A percentile compares a stretch with the other conserved stretches of the same genome.
Evolutionary conservation across 306 rosid species (phyloP).

Genomic region (Citrullus colocynthis): DNA sequence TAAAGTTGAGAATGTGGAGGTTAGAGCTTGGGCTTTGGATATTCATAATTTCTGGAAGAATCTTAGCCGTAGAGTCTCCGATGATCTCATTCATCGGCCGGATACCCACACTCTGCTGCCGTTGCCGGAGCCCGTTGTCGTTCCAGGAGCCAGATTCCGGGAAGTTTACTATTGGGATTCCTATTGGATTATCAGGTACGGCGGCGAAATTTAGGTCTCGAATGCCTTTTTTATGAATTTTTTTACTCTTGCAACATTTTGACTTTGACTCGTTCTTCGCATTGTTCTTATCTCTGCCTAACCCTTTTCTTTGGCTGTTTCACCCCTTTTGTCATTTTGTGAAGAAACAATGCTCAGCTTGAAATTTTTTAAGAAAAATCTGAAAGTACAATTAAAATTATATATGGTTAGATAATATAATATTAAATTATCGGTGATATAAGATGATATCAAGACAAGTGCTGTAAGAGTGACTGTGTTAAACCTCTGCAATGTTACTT

Average conservation of each 20-base stretch:
- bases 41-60: conserved; percentile 74
- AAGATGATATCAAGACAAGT: no score
- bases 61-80: conserved; percentile 38
- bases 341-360: neutral
- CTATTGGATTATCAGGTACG: conserved; percentile 75
- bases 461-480: no score
- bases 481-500: no score
- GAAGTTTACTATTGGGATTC: conserved; percentile 97
- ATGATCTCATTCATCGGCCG: conserved; percentile 29
- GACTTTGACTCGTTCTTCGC: no score
- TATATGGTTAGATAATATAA: neutral
- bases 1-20: conserved; percentile 38
- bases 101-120: conserved; percentile 61
- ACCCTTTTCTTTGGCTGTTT: neutral
- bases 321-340: neutral
- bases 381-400: neutral
- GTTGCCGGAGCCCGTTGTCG: conserved; percentile 24
- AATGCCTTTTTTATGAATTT: neutral
- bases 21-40: conserved; percentile 68
- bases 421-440: neutral
- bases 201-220: neutral
- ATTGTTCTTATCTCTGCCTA: neutral
- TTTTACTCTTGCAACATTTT: neutral
- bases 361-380: neutral
- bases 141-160: conserved; percentile 78